These are phyloP conservation scores for Cordyceps cateniannulata DNA, from an alignment of 2,329 filamentous ascomycete species.

Conservation along the genomic window DNA sequence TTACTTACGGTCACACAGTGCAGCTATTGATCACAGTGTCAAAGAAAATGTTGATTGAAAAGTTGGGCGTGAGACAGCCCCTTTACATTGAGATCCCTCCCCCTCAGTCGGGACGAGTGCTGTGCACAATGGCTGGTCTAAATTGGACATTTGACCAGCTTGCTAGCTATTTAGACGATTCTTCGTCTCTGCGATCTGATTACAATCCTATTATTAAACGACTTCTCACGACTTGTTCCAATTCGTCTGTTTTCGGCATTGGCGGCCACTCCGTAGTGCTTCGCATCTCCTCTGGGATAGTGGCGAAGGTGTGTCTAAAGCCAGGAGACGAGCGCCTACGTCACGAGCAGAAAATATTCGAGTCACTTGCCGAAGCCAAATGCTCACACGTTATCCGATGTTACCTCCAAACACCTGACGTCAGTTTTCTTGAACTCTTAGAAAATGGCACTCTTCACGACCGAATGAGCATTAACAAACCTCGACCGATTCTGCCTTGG, in stretches of 20 bases:
- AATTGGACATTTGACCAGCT: background rate
- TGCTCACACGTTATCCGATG: slow-evolving; percentile 14
- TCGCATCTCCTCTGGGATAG: slow-evolving; percentile 14
- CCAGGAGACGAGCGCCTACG: slow-evolving; percentile 14
- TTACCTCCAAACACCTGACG: slow-evolving; percentile 11
- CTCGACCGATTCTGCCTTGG: slow-evolving; percentile 13
- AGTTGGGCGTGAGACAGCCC: no score
- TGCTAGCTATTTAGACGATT: background rate
- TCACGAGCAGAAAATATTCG: slow-evolving; percentile 16
- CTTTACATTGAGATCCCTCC: no score
- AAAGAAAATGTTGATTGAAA: no score
- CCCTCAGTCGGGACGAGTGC: no score
- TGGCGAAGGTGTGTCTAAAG: slow-evolving; percentile 16
- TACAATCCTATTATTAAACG: slow-evolving; percentile 15
- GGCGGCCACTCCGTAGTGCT: slow-evolving; percentile 18
- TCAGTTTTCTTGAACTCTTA: slow-evolving; percentile 16
- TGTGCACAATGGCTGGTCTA: background rate
- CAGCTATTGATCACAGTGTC: no score
- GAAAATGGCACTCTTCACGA: slow-evolving; percentile 15
- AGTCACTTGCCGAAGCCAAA: slow-evolving; percentile 11
- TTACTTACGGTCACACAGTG: no score
- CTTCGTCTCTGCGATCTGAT: background rate
- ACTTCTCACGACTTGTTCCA: slow-evolving; percentile 11
- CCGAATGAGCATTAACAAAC: slow-evolving; percentile 11
- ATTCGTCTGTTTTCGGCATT: slow-evolving; percentile 14